Conservation (phyloP, 2,329 filamentous ascomycete species). For the Aspergillus puulaauensis region DNA sequence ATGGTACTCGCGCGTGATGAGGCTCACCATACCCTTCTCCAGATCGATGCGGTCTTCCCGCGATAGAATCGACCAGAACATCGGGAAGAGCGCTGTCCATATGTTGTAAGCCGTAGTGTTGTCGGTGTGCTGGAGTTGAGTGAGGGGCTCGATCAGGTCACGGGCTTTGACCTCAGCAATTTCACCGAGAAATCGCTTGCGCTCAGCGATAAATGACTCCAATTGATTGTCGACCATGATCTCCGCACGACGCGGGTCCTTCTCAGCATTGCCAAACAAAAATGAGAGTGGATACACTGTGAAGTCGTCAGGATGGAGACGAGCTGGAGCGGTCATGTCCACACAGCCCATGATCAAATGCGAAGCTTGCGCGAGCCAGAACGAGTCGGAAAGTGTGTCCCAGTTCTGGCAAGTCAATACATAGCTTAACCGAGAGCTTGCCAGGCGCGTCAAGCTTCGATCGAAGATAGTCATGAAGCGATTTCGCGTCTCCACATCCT, state of each 20-base stretch:
- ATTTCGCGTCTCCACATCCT: conserved; percentile 95
- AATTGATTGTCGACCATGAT: conserved; percentile 79
- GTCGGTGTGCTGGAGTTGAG: conserved; percentile 89
- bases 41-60: conserved; percentile 88
- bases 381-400: conserved; percentile 91
- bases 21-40: conserved; percentile 83
- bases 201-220: conserved; percentile 73
- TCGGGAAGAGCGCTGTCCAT: conserved; percentile 87
- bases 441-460: conserved; percentile 87
- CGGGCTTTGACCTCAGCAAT: conserved; percentile 82
- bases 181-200: conserved; percentile 81
- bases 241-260: conserved; percentile 63
- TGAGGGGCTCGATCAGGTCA: conserved; percentile 85
- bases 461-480: conserved; percentile 97
- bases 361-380: conserved; percentile 94
- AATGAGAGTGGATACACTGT: conserved; percentile 71
- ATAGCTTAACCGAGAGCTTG: conserved; percentile 83
- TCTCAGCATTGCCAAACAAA: conserved; percentile 70
- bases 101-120: conserved; percentile 78
- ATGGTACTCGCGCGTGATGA: conserved; percentile 95
- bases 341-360: conserved; percentile 89
- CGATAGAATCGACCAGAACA: conserved; percentile 86
- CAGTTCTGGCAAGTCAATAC: conserved; percentile 92
- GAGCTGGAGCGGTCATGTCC: conserved; percentile 76
- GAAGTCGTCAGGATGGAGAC: conserved; percentile 82